A percentile compares a stretch with the other conserved stretches of the same genome.
phyloP scores from a whole-genome alignment of 2,329 filamentous ascomycete species.

The Triangularia setosa region DNA sequence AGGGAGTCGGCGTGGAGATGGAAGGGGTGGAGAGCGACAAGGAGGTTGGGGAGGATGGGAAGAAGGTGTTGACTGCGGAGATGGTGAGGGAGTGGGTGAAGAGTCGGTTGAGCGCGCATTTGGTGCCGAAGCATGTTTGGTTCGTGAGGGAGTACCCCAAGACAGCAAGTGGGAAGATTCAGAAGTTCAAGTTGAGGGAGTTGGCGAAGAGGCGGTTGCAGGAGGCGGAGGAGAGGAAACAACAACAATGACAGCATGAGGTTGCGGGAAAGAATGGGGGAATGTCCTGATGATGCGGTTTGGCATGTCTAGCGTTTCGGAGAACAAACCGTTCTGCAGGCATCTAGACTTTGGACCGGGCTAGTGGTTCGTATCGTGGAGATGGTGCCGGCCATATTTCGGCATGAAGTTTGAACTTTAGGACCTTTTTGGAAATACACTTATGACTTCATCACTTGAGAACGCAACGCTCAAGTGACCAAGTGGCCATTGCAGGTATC shows the following conservation, averaged over 20 bases:
- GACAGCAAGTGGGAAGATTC: conserved; percentile 94
- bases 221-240: conserved; percentile 3
- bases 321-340: not conserved
- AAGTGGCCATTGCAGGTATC: not conserved
- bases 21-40: conserved; percentile 30
- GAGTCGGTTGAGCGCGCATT: conserved; percentile 63
- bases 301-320: not conserved
- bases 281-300: not conserved
- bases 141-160: conserved; percentile 84
- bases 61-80: conserved; percentile 46
- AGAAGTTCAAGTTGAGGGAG: conserved; percentile 83
- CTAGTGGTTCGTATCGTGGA: not conserved
- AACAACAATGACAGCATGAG: not conserved
- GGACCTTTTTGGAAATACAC: not conserved
- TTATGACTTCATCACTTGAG: not conserved
- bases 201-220: conserved; percentile 43
- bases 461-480: not conserved
- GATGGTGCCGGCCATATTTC: not conserved
- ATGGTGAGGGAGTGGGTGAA: conserved; percentile 70
- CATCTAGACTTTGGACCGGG: not conserved
- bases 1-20: conserved; percentile 30
- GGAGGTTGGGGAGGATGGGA: conserved; percentile 21
- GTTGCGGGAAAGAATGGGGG: conserved; percentile 1
- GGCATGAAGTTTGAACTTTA: not conserved
- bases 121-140: conserved; percentile 88